These are phyloP conservation scores for Corynascus novoguineensis DNA, from an alignment of 495 filamentous ascomycete species.

Conservation along the genomic window DNA sequence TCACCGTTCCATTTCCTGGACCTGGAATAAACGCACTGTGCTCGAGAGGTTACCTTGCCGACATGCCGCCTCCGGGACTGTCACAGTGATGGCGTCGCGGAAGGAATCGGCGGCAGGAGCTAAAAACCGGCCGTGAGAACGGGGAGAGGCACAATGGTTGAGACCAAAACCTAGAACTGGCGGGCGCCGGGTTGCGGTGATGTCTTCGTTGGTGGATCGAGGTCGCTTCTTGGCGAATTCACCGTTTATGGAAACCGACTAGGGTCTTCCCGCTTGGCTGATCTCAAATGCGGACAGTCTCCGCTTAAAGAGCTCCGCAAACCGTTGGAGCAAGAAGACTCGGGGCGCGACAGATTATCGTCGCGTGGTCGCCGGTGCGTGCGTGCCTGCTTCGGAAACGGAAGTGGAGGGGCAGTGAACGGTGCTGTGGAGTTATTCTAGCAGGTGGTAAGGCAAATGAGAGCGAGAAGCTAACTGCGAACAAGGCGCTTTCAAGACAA, in stretches of 20 bases:
- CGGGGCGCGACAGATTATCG: too few relatives aligned
- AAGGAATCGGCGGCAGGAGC: not conserved
- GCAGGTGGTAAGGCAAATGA: too few relatives aligned
- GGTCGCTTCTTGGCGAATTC: slow-evolving; percentile 8
- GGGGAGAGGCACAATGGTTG: not conserved
- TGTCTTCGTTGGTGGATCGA: slow-evolving; percentile 2
- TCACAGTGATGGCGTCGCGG: not conserved
- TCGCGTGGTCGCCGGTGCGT: too few relatives aligned
- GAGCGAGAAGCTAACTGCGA: too few relatives aligned
- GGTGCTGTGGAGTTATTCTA: too few relatives aligned
- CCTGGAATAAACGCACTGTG: not conserved
- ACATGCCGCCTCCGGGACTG: not conserved
- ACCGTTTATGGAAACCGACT: not conserved
- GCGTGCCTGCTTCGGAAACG: too few relatives aligned
- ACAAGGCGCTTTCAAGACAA: too few relatives aligned
- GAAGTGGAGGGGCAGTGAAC: too few relatives aligned
- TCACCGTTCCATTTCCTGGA: not conserved
- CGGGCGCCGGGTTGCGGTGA: not conserved
- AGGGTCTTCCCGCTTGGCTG: not conserved
- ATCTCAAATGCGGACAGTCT: slow-evolving; percentile 4
- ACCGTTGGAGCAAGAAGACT: not conserved
- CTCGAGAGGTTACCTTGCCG: not conserved
- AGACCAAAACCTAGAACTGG: not conserved
- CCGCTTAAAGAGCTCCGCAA: not conserved
- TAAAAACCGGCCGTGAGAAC: not conserved